Evolutionary conservation across 202 grass and related monocot species (phyloP), one percentile per base, ranked within the genome.

Genomic region (Carex sylvatica): DNA sequence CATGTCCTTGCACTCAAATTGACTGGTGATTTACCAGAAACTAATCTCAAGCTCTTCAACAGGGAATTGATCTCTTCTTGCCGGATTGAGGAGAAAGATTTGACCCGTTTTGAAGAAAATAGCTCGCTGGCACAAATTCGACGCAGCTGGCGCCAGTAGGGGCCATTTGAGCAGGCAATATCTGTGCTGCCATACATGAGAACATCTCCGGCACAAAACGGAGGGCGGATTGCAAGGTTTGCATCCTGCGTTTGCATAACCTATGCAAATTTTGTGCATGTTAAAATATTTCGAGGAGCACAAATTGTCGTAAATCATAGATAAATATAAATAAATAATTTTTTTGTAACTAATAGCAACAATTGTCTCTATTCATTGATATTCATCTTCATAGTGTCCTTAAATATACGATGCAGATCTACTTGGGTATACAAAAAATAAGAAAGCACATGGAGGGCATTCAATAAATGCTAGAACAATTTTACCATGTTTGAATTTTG

Each of bases 191-290:
- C 60, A 6, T 80, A 80, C 59, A 3, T 65, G 35, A 63, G 24
- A 80, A 63, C 33, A 36, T 79, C 22, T 79, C 33, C 78, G 46
- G 61, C 58, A 24, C 23, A 47, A 10, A 67, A 3, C 7, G 20
- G 6, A 2, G 78, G 78, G 1, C 78, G 78, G 23, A 16, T 63
- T 2, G 36, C 78, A 46, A 80, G 24, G 19, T 80, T 75, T 36
- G 61, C 6, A 51, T 87, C 85, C 4, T 83, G 85, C 2, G 24
- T 75, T 35, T 82, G 66, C 35, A 87, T 16, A 19, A 87, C 67
- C 70, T 73, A 6, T 9, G 26, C 26, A 68, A 2, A n/a, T 68
- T 38, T 15, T 12, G 38, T 68, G 13, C 65, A 9, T 38, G 15
- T 68, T 5, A 38, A 68, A 68, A 38, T 9, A 11, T 28, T 28